Evolutionary conservation across 768 basidiomycete species (phyloP).

Genomic region (Ephemerocybe angulata): DNA sequence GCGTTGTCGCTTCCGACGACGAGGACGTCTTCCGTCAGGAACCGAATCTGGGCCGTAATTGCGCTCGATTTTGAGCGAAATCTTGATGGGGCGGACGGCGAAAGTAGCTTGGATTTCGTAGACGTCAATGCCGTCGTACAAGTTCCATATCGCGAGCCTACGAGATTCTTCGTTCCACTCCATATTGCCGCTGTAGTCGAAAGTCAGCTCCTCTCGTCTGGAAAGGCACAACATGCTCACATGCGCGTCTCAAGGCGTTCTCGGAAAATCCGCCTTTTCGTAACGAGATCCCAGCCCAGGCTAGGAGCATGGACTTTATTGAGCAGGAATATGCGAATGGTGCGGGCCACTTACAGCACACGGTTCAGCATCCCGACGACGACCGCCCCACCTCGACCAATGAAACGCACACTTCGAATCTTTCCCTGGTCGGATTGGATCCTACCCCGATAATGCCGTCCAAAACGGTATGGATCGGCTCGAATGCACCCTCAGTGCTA

Average conservation of each 20-base stretch:
- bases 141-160: neutral
- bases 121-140: neutral
- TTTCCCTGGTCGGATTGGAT: neutral
- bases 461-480: neutral
- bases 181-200: neutral
- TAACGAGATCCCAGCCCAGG: neutral
- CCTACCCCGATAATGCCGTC: neutral
- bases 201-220: neutral
- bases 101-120: neutral
- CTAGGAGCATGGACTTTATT: neutral
- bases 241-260: neutral
- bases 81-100: neutral
- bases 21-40: neutral
- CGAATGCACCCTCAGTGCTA: neutral
- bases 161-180: neutral
- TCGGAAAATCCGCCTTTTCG: neutral
- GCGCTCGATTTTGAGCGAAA: neutral
- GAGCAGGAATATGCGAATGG: neutral
- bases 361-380: neutral
- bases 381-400: neutral
- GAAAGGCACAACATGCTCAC: neutral
- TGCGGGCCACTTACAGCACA: neutral
- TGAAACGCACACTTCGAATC: neutral
- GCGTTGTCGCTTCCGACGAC: neutral
- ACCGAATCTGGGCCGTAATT: neutral